phyloP scores from a whole-genome alignment of 768 basidiomycete genomes.

The Dacryopinax primogenitus region DNA sequence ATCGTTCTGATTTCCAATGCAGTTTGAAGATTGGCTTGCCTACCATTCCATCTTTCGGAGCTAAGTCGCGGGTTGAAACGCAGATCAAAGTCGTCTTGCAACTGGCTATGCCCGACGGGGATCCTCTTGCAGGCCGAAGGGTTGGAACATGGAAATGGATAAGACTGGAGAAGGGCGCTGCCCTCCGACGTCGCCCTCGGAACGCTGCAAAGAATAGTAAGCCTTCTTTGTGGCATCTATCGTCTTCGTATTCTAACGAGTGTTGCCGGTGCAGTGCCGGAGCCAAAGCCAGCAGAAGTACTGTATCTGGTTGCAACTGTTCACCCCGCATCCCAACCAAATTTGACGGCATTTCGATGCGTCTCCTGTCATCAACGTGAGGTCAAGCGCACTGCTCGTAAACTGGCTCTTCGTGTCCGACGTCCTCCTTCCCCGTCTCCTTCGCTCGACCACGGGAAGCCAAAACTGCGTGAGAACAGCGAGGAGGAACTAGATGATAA shows the following conservation, averaged over 20 bases:
- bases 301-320: slow-evolving; percentile 61
- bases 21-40: slow-evolving; percentile 75
- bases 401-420: slow-evolving; percentile 69
- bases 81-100: slow-evolving; percentile 79
- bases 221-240: slow-evolving; percentile 17
- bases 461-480: slow-evolving; percentile 34
- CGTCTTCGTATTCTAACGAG: slow-evolving; percentile 19
- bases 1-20: neutral
- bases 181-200: slow-evolving; percentile 71
- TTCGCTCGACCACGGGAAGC: slow-evolving; percentile 57
- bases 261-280: slow-evolving; percentile 27
- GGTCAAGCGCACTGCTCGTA: slow-evolving; percentile 81
- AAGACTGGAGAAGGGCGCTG: slow-evolving; percentile 62
- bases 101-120: slow-evolving; percentile 29
- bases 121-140: slow-evolving; percentile 19
- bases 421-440: slow-evolving; percentile 44
- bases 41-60: slow-evolving; percentile 66
- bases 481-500: slow-evolving; percentile 31
- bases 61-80: slow-evolving; percentile 90
- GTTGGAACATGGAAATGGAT: slow-evolving; percentile 89
- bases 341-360: slow-evolving; percentile 65
- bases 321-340: slow-evolving; percentile 68
- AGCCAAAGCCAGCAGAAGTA: slow-evolving; percentile 54
- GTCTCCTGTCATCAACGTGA: slow-evolving; percentile 81
- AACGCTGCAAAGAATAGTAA: slow-evolving; percentile 73